Conservation (phyloP, 2,329 filamentous ascomycete genomes). For the Rutstroemia sp. region DNA sequence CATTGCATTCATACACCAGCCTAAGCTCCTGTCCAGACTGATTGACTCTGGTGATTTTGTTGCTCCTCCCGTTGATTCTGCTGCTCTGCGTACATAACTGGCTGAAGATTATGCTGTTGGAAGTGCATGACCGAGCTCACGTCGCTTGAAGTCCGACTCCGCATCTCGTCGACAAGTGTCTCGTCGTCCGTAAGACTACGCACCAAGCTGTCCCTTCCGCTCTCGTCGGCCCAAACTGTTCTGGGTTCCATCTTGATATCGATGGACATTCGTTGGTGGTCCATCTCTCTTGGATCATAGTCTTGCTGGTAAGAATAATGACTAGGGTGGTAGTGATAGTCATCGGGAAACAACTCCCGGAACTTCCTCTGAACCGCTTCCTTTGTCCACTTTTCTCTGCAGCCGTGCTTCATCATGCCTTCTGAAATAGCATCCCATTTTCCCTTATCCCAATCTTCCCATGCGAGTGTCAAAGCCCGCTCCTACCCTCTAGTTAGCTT, state of each 20-base stretch:
- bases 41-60: conserved; percentile 1
- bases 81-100: conserved; percentile 13
- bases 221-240: background rate
- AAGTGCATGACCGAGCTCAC: conserved; percentile 10
- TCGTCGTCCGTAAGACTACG: conserved; percentile 2
- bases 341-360: conserved; percentile 23
- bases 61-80: conserved; percentile 5
- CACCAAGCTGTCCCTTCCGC: background rate
- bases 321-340: background rate
- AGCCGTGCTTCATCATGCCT: conserved; percentile 29
- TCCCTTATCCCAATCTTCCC: conserved; percentile 26
- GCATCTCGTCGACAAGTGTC: conserved; percentile 13
- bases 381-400: conserved; percentile 29
- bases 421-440: conserved; percentile 29
- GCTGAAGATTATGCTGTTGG: conserved; percentile 13
- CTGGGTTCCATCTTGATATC: conserved; percentile 2
- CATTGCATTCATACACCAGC: background rate
- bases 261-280: background rate
- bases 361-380: conserved; percentile 30
- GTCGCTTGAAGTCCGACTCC: conserved; percentile 15
- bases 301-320: background rate
- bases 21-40: conserved; percentile 3
- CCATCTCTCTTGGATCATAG: background rate
- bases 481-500: conserved; percentile 19
- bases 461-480: conserved; percentile 26